A percentile compares a stretch with the other conserved stretches of the same genome.
Conservation (phyloP, 495 filamentous ascomycete species). For the Pseudoneurospora amorphoporcata region DNA sequence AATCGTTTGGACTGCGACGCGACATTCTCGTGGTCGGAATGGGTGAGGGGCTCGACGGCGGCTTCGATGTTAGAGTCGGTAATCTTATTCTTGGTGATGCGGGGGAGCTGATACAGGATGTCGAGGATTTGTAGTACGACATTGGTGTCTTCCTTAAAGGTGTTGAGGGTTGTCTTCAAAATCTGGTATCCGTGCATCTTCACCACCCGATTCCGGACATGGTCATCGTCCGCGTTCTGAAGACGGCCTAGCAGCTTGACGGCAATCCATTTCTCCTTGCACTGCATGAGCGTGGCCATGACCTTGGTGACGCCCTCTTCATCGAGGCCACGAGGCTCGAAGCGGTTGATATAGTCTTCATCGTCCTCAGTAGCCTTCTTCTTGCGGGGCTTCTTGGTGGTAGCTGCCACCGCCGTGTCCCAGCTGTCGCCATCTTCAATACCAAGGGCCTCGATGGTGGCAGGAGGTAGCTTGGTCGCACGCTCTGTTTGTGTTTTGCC, state of each 20-base stretch:
- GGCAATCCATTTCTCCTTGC: constrained; percentile 98
- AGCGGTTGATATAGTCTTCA: constrained; percentile 90
- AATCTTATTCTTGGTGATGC: constrained; percentile 94
- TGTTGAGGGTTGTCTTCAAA: constrained; percentile 70
- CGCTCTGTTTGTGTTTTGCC: constrained; percentile 96
- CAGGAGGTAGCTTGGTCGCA: constrained; percentile 81
- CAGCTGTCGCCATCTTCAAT: constrained; percentile 90
- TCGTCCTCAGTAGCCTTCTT: constrained; percentile 93
- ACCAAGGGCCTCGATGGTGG: constrained; percentile 88
- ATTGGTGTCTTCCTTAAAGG: constrained; percentile 81
- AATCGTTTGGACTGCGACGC: constrained; percentile 57
- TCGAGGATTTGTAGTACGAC: constrained; percentile 82
- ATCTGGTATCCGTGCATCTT: constrained; percentile 97
- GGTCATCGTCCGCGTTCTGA: constrained; percentile 80
- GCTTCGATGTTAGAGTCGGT: constrained; percentile 91
- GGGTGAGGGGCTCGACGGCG: constrained; percentile 60
- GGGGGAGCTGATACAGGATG: constrained; percentile 79
- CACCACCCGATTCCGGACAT: constrained; percentile 77
- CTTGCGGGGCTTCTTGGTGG: constrained; percentile 67
- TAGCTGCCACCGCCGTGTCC: constrained; percentile 65
- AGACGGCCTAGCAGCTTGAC: constrained; percentile 89
- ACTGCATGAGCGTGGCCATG: constrained; percentile 97
- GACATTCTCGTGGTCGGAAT: constrained; percentile 63
- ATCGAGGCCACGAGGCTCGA: constrained; percentile 72
- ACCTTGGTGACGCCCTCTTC: constrained; percentile 90